These are phyloP conservation scores for Eucalyptus victrix DNA, from an alignment of 345 rosid genomes.

Conservation along the genomic window DNA sequence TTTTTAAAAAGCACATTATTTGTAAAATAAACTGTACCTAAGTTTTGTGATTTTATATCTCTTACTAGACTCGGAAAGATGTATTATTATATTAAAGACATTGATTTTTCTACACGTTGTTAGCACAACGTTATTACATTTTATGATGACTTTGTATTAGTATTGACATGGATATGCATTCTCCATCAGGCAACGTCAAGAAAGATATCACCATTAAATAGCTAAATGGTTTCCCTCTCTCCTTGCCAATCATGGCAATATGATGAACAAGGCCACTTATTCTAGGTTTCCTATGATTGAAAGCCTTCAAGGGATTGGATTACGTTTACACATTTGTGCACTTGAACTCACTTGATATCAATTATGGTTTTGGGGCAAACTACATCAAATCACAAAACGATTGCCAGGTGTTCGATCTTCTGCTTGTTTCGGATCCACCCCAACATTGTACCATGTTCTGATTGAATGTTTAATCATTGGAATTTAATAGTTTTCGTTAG, in stretches of 20 bases:
- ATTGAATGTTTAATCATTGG: not conserved
- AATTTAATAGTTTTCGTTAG: not conserved
- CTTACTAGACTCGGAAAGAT: no score
- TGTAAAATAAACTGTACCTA: not conserved
- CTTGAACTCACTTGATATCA: not conserved
- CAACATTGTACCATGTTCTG: not conserved
- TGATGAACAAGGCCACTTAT: not conserved
- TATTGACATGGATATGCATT: not conserved
- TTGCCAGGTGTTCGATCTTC: not conserved
- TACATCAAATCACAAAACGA: not conserved
- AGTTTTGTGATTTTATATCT: not conserved
- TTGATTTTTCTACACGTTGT: no score
- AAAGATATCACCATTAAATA: not conserved
- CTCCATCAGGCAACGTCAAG: fast-evolving
- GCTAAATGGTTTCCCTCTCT: not conserved
- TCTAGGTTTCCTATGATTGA: not conserved
- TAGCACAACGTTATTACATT: not conserved
- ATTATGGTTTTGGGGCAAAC: not conserved
- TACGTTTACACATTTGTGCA: not conserved
- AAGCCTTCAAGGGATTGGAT: not conserved
- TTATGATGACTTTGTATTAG: not conserved
- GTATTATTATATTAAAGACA: no score
- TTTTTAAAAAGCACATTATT: not conserved
- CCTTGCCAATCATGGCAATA: not conserved
- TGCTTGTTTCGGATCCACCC: not conserved